Evolutionary conservation across 2,329 filamentous ascomycete genomes (phyloP).

Genomic region (Diaporthe sp.): DNA sequence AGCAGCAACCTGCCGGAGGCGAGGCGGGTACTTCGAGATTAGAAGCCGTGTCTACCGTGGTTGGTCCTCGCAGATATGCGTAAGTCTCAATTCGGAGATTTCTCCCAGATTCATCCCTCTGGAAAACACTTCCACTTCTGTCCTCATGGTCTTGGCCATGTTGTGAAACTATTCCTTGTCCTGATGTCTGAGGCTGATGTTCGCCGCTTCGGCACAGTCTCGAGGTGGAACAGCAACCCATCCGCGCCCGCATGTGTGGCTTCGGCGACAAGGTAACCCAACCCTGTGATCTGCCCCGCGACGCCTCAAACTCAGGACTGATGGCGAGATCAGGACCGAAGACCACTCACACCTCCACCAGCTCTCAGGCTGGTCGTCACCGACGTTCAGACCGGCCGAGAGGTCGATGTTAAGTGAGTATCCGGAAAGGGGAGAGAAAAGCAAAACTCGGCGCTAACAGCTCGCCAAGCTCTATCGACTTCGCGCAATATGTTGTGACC

Average conservation of each 20-base stretch:
- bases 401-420: conserved; percentile 85
- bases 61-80: conserved; percentile 39
- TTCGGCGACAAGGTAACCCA: conserved; percentile 92
- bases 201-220: conserved; percentile 62
- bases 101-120: background rate
- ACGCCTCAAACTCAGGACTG: conserved; percentile 10
- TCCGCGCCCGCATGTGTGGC: conserved; percentile 96
- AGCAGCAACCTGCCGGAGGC: conserved; percentile 14
- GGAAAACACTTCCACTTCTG: background rate
- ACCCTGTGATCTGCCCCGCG: conserved; percentile 23
- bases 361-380: conserved; percentile 88
- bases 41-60: conserved; percentile 40
- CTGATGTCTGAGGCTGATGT: conserved; percentile 23
- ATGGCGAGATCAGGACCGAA: conserved; percentile 77
- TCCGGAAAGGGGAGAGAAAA: background rate
- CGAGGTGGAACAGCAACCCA: conserved; percentile 89
- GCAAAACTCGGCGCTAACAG: conserved; percentile 40
- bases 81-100: conserved; percentile 8
- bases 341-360: conserved; percentile 95
- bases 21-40: conserved; percentile 23
- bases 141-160: background rate
- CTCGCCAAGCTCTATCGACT: conserved; percentile 37
- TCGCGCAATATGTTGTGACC: conserved; percentile 65
- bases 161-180: background rate
- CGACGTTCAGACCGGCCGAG: conserved; percentile 81